Conservation (phyloP, 192 early-diverging fungal species). For the Rhizophagus clarus region DNA sequence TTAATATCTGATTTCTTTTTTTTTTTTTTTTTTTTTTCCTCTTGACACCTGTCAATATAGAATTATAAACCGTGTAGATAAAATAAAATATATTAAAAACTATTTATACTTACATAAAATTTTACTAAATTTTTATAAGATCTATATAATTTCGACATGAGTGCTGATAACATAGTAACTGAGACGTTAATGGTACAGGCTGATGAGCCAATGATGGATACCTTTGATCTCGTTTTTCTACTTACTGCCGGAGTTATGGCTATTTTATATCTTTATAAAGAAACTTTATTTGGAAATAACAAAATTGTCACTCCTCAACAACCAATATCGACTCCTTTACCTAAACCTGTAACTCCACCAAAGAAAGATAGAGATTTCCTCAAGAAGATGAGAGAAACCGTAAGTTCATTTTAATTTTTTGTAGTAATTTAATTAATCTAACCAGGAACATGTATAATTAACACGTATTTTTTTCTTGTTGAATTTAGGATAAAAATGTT, state of each 20-base stretch:
- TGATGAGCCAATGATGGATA: constrained; percentile 23
- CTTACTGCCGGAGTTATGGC: neutral
- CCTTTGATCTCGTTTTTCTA: constrained; percentile 20
- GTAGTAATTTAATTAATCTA: neutral
- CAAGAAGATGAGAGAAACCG: constrained; percentile 58
- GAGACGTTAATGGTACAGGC: neutral
- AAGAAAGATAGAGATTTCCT: constrained; percentile 56
- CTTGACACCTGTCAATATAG: too few species aligned
- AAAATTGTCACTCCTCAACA: neutral
- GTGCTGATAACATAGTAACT: neutral
- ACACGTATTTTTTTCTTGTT: neutral
- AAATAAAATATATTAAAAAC: too few species aligned
- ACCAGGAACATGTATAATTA: neutral
- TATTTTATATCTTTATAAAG: neutral
- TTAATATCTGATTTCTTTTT: too few species aligned
- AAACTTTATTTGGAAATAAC: constrained; percentile 7
- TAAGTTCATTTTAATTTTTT: constrained; percentile 20
- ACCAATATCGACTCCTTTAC: neutral
- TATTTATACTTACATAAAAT: too few species aligned
- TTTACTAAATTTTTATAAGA: neutral
- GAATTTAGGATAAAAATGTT: constrained; percentile 66
- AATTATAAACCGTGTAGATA: too few species aligned
- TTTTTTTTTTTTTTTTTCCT: too few species aligned
- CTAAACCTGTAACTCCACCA: constrained; percentile 31
- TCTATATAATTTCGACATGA: neutral